Base-by-base conservation (phyloP, 768 basidiomycete genomes). In the Pilatotrama ljubarskyi region DNA sequence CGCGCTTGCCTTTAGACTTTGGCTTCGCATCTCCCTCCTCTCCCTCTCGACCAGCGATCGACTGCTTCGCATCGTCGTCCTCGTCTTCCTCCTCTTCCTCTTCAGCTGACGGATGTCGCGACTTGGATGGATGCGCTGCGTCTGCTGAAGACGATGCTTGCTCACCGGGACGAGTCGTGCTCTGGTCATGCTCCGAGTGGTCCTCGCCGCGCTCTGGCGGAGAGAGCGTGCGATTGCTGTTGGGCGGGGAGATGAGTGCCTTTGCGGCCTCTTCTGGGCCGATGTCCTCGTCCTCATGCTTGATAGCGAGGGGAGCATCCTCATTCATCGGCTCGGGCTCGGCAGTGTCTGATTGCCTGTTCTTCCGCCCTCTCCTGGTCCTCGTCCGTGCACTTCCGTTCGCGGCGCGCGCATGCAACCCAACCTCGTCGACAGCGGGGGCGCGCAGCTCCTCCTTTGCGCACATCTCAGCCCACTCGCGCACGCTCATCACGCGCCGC, bases 381-480 rank as follows among this genome's bases (percentile, higher is more conserved):
- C 80, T 65, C 74, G 74, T 72, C 60, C 63, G 69, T 67, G 74
- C 59, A 66, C 73, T 65, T 64, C 55, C 63, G 66, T 78, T 64
- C 65, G 71, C 42, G 74, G 80, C 53, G 68, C 80, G 69, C 20
- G 75, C 73, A 78, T 82, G 74, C 38, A 84, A 69, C 14, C 86
- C 86, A 42, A 90, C 77, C 60, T 91, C 88, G 40, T 84, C 80
- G 22, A 86, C 75, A n/a, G 87, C 83, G 10, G 90, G 93, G 0
- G 90, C 83, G 29, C 86, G 82, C 57, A 84, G 85, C 15, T 91
- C 90, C 13, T 88, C 86, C 62, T 83, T 86, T 25, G 72, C 73
- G 64, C 90, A 90, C 5, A 92, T 73, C 68, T 94, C 92, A 0
- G 82, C 83, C 93, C 93, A 95, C 73, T 95, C 93, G 54, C 90